phyloP scores from a whole-genome alignment of 176 grass and related monocot species.

The Elymus sibiricus region DNA sequence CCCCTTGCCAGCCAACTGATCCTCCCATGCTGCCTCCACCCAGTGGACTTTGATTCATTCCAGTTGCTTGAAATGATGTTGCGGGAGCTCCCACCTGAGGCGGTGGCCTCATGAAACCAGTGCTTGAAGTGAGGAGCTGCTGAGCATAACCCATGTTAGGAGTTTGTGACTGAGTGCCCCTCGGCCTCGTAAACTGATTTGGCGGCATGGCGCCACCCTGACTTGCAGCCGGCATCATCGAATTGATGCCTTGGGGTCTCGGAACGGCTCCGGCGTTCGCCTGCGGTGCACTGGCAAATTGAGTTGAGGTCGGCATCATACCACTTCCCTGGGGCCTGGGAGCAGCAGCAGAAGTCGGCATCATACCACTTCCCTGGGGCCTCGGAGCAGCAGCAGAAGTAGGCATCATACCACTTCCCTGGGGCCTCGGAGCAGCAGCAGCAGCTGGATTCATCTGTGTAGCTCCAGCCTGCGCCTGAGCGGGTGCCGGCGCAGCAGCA shows the following conservation, averaged over 20 bases:
- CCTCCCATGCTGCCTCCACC: slow-evolving; percentile 48
- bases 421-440: slow-evolving; percentile 29
- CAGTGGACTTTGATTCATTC: slow-evolving; percentile 45
- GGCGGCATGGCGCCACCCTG: slow-evolving; percentile 50
- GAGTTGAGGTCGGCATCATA: slow-evolving; percentile 32
- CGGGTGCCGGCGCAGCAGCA: background rate
- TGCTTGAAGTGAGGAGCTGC: slow-evolving; percentile 52
- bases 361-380: slow-evolving; percentile 32
- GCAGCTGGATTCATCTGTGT: slow-evolving; percentile 39
- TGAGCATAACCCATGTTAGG: slow-evolving; percentile 65
- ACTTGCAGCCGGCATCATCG: slow-evolving; percentile 42
- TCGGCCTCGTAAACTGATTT: slow-evolving; percentile 55
- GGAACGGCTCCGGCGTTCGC: slow-evolving; percentile 38
- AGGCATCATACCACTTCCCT: slow-evolving; percentile 28
- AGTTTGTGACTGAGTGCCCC: slow-evolving; percentile 40
- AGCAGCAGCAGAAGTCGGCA: slow-evolving; percentile 31
- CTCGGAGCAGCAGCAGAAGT: slow-evolving; percentile 26
- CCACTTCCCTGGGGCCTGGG: slow-evolving; percentile 37
- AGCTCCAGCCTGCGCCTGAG: slow-evolving; percentile 37
- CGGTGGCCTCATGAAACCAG: slow-evolving; percentile 56
- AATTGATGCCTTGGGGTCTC: slow-evolving; percentile 41
- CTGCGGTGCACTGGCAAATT: slow-evolving; percentile 32
- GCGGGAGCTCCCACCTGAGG: slow-evolving; percentile 48
- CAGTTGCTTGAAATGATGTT: slow-evolving; percentile 43
- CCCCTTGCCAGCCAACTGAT: slow-evolving; percentile 62